These are phyloP conservation scores for Lepiota subincarnata DNA, from an alignment of 768 basidiomycete species.

Conservation along the genomic window DNA sequence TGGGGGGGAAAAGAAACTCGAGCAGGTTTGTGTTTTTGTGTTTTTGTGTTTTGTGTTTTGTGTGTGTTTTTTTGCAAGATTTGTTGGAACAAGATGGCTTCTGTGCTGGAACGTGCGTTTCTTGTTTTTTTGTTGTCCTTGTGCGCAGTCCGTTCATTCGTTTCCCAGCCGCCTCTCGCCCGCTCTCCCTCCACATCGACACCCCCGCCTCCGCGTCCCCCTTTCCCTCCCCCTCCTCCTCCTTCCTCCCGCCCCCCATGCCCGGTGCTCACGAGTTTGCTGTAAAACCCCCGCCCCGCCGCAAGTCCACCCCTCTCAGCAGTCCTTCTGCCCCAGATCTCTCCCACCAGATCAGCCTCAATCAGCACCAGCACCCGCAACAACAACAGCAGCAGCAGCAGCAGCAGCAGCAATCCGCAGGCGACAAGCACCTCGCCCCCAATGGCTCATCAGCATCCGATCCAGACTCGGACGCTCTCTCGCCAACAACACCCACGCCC, in stretches of 20 bases:
- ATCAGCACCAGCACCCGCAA: too few relatives aligned
- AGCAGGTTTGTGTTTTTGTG: too few relatives aligned
- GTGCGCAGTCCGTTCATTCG: too few relatives aligned
- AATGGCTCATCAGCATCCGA: neutral
- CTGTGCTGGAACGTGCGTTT: too few relatives aligned
- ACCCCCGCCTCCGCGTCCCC: constrained; percentile 39
- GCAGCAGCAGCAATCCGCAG: neutral
- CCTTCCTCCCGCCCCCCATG: constrained; percentile 65
- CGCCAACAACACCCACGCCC: constrained; percentile 25
- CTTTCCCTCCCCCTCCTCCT: constrained; percentile 61
- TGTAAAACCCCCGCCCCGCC: constrained; percentile 36
- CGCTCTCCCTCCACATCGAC: constrained; percentile 14
- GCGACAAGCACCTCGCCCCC: constrained; percentile 9
- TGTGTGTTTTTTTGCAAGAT: too few relatives aligned
- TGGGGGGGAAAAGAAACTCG: too few relatives aligned
- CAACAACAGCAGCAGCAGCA: too few relatives aligned
- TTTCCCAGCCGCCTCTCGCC: neutral
- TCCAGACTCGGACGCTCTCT: constrained; percentile 12
- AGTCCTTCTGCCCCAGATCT: neutral
- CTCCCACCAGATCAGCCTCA: neutral
- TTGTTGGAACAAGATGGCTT: too few relatives aligned
- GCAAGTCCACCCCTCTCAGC: constrained; percentile 15
- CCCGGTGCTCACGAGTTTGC: constrained; percentile 70
- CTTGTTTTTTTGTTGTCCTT: too few relatives aligned
- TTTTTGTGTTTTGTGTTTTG: too few relatives aligned